phyloP scores from a whole-genome alignment of 2,329 filamentous ascomycete genomes.

The Rutstroemia sp. region DNA sequence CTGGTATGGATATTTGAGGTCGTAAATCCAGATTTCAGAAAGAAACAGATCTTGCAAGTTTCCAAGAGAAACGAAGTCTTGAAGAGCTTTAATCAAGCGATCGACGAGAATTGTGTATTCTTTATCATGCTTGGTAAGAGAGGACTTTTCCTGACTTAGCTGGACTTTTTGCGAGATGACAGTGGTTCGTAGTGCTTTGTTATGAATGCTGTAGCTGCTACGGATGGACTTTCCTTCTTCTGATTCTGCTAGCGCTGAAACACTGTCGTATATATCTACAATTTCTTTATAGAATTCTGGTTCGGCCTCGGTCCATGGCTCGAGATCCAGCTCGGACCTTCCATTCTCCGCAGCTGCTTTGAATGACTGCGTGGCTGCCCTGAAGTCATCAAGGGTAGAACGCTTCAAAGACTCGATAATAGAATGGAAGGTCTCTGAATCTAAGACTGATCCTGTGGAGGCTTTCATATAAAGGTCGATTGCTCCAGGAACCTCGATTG shows the following conservation, averaged over 20 bases:
- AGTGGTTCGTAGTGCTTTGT: constrained; percentile 65
- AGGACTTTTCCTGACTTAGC: constrained; percentile 65
- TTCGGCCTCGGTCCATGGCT: constrained; percentile 26
- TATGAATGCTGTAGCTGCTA: constrained; percentile 68
- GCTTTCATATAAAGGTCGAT: constrained; percentile 54
- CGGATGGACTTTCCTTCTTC: constrained; percentile 47
- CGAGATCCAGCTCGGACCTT: constrained; percentile 18
- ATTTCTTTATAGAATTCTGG: constrained; percentile 18
- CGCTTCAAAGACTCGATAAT: constrained; percentile 45
- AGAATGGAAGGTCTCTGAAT: constrained; percentile 45
- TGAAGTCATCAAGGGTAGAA: constrained; percentile 45
- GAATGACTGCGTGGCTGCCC: constrained; percentile 37
- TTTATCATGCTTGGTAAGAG: constrained; percentile 63
- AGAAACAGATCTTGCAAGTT: constrained; percentile 44
- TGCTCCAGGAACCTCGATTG: constrained; percentile 12
- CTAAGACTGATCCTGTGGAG: constrained; percentile 44
- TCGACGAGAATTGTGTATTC: constrained; percentile 62
- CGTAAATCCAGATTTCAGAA: constrained; percentile 70
- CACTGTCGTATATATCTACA: constrained; percentile 34
- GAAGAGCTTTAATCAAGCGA: constrained; percentile 43
- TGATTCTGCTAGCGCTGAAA: constrained; percentile 38
- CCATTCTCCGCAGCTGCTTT: constrained; percentile 25
- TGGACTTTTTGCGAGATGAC: constrained; percentile 77
- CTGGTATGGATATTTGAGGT: constrained; percentile 59
- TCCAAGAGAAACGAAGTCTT: constrained; percentile 35